A percentile compares a stretch with the other conserved stretches of the same genome.
These are phyloP conservation scores for Penicillium turbatum DNA, from an alignment of 495 filamentous ascomycete species.

Conservation along the genomic window DNA sequence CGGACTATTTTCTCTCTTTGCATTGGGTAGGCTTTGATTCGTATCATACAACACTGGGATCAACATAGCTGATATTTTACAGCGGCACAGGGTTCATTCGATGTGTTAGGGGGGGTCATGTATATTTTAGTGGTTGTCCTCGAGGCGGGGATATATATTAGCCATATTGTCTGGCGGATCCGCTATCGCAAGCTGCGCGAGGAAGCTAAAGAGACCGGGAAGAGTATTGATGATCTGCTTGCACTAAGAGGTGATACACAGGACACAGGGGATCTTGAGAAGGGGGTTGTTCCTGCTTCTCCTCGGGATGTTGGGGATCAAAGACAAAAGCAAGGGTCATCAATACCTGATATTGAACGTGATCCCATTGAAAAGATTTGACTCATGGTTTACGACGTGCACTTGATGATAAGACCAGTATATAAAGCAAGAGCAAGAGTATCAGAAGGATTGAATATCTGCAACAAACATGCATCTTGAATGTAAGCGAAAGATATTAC, in stretches of 20 bases:
- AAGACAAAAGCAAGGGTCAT: background rate
- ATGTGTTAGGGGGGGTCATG: constrained; percentile 62
- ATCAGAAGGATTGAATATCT: too few species aligned
- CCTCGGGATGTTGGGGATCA: background rate
- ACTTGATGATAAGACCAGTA: background rate
- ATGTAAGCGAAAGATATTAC: too few species aligned
- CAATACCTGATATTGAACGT: background rate
- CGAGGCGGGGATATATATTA: constrained; percentile 65
- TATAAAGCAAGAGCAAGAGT: too few species aligned
- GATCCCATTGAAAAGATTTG: background rate
- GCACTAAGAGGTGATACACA: constrained; percentile 12
- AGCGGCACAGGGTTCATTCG: constrained; percentile 67
- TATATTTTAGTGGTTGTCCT: constrained; percentile 66
- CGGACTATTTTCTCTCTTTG: constrained; percentile 71
- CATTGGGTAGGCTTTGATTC: constrained; percentile 49
- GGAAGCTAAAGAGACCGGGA: constrained; percentile 52
- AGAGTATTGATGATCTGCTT: constrained; percentile 62
- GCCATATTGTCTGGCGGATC: constrained; percentile 63
- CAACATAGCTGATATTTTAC: constrained; percentile 2
- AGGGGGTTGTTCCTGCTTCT: background rate
- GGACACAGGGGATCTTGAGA: background rate
- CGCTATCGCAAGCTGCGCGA: constrained; percentile 57
- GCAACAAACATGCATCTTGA: too few species aligned
- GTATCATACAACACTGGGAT: background rate
- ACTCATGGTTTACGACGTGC: background rate